These are phyloP conservation scores for Mitragyna speciosa DNA, from an alignment of 257 asterid species.

Conservation along the genomic window DNA sequence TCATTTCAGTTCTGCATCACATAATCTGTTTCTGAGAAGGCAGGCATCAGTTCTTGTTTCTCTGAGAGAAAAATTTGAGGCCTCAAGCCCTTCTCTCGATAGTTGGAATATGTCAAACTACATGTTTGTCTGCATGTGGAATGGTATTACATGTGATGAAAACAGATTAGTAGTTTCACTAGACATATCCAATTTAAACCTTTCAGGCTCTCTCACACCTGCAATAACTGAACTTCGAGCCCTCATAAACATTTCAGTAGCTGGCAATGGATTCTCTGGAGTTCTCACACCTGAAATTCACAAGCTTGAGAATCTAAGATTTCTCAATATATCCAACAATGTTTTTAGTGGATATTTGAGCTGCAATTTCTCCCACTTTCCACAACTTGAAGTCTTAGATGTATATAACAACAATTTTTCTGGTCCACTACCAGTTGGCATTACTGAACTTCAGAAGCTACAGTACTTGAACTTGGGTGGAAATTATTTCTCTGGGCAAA, in stretches of 20 bases:
- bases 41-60: conserved; percentile 39
- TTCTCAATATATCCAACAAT: conserved; percentile 40
- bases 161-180: conserved; percentile 30
- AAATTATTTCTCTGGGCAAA: conserved; percentile 40
- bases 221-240: conserved; percentile 25
- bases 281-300: conserved; percentile 15
- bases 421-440: conserved; percentile 34
- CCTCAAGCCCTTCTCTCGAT: conserved; percentile 23
- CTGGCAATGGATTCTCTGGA: conserved; percentile 32
- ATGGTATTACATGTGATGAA: conserved; percentile 36
- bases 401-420: conserved; percentile 44
- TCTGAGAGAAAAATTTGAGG: conserved; percentile 24
- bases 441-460: conserved; percentile 27
- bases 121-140: conserved; percentile 34
- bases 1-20: conserved; percentile 18
- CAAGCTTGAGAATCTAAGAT: conserved; percentile 16
- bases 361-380: conserved; percentile 31
- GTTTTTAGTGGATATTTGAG: conserved; percentile 32
- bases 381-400: conserved; percentile 31
- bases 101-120: conserved; percentile 41
- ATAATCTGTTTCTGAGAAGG: conserved; percentile 19
- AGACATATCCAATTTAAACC: conserved; percentile 45
- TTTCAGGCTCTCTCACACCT: conserved; percentile 40
- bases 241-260: conserved; percentile 27
- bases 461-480: conserved; percentile 43